Conservation (phyloP, 2,329 filamentous ascomycete species). For the Calonectria pseudoreteaudii region DNA sequence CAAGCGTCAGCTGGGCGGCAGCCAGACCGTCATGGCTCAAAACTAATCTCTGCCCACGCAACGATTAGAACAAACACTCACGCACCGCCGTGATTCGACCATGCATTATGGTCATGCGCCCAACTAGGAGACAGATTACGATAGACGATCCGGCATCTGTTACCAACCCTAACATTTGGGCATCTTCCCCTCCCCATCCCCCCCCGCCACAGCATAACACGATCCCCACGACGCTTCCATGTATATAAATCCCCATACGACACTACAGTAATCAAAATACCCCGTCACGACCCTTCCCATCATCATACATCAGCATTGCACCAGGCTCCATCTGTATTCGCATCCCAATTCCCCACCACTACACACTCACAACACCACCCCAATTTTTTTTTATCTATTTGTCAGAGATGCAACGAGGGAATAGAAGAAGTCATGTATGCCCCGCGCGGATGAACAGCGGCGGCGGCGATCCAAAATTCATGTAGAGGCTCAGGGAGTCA, state of each 20-base stretch:
- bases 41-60: conserved; percentile 46
- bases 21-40: conserved; percentile 63
- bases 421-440: conserved; percentile 58
- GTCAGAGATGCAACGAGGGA: conserved; percentile 48
- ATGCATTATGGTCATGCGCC: background rate
- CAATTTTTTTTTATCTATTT: conserved; percentile 38
- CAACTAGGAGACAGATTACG: conserved; percentile 5
- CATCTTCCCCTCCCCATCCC: conserved; percentile 3
- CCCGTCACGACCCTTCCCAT: conserved; percentile 49
- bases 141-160: background rate
- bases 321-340: conserved; percentile 40
- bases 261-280: conserved; percentile 56
- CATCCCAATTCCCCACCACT: conserved; percentile 33
- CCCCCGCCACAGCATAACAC: conserved; percentile 46
- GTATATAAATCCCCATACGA: conserved; percentile 52
- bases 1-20: conserved; percentile 82
- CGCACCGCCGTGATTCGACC: background rate
- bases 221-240: conserved; percentile 54
- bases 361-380: conserved; percentile 41
- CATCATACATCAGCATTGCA: conserved; percentile 37
- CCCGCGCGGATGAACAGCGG: conserved; percentile 48
- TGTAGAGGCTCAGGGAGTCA: conserved; percentile 56
- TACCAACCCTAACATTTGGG: conserved; percentile 2
- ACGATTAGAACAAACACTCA: background rate
- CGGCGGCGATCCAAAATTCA: conserved; percentile 54